Conservation (phyloP, 345 rosid genomes). For the Nasturtium officinale region DNA sequence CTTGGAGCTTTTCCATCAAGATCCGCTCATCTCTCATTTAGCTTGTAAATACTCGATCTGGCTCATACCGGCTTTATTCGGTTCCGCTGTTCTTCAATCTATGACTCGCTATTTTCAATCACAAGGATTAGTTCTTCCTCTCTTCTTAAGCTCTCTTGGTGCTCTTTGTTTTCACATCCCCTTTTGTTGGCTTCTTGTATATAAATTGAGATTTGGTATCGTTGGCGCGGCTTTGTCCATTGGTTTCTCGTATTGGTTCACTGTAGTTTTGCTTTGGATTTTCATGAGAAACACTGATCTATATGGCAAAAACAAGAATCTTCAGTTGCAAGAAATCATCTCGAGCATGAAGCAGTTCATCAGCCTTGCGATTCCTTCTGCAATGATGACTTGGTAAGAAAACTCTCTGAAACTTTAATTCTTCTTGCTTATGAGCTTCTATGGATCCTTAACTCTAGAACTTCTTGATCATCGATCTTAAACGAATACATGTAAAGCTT, state of each 20-base stretch:
- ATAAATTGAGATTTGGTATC: slow-evolving; percentile 37
- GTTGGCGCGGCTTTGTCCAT: slow-evolving; percentile 54
- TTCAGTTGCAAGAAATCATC: slow-evolving; percentile 27
- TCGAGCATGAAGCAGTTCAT: slow-evolving; percentile 42
- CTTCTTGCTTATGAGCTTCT: background rate
- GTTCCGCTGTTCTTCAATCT: slow-evolving; percentile 47
- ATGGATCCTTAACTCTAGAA: background rate
- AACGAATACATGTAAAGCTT: slow-evolving; percentile 38
- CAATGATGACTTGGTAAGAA: slow-evolving; percentile 60
- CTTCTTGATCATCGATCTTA: background rate
- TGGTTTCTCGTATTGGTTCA: slow-evolving; percentile 45
- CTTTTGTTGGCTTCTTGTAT: slow-evolving; percentile 53
- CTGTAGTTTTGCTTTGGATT: slow-evolving; percentile 44
- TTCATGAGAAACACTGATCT: slow-evolving; percentile 45
- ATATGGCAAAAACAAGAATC: slow-evolving; percentile 8
- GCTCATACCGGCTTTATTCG: slow-evolving; percentile 56
- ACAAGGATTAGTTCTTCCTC: slow-evolving; percentile 51
- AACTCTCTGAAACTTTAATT: background rate
- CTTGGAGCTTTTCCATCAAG: slow-evolving; percentile 44
- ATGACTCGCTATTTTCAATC: slow-evolving; percentile 52
- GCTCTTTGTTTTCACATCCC: slow-evolving; percentile 50
- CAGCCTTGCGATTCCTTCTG: slow-evolving; percentile 49
- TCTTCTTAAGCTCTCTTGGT: slow-evolving; percentile 45
- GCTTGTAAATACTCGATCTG: slow-evolving; percentile 52
- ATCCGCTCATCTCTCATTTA: slow-evolving; percentile 46